Conservation (phyloP, 2,329 filamentous ascomycete species). For the Tolypocladium ophioglossoides region DNA sequence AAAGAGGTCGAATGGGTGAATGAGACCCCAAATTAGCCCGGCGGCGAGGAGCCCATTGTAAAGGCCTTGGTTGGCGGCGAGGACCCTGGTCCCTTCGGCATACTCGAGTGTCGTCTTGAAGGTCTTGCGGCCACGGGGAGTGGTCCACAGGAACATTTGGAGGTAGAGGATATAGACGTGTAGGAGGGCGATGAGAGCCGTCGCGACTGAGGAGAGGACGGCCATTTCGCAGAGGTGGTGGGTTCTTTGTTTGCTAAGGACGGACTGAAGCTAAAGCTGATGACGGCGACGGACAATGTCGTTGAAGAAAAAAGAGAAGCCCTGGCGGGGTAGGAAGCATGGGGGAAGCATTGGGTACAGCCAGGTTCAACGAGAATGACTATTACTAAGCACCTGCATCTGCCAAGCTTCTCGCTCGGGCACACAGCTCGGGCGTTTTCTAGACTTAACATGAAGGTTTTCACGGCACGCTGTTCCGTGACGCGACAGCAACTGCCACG, state of each 20-base stretch:
- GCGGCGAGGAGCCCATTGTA: constrained; percentile 44
- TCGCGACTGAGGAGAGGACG: constrained; percentile 19
- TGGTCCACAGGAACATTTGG: constrained; percentile 40
- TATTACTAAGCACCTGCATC: too few relatives aligned
- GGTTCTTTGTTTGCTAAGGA: background rate
- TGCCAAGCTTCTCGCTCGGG: too few relatives aligned
- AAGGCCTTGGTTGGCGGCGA: constrained; percentile 40
- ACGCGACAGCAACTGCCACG: background rate
- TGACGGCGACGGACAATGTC: background rate
- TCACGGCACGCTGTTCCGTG: background rate
- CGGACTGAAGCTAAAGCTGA: background rate
- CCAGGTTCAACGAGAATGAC: background rate
- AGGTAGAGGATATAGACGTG: constrained; percentile 39
- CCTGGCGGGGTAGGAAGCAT: too few relatives aligned
- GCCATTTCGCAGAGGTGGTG: background rate
- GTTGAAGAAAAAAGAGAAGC: too few relatives aligned
- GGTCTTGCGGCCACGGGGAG: constrained; percentile 30
- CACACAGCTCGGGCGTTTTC: background rate
- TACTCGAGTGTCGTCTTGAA: constrained; percentile 34
- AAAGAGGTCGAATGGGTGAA: constrained; percentile 31
- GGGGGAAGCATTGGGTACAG: background rate
- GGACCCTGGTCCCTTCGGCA: constrained; percentile 29
- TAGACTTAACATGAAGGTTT: background rate
- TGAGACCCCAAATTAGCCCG: constrained; percentile 35
- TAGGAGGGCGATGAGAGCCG: constrained; percentile 27